Evolutionary conservation across 495 filamentous ascomycete genomes (phyloP).

Genomic region (Xylaria castorea): DNA sequence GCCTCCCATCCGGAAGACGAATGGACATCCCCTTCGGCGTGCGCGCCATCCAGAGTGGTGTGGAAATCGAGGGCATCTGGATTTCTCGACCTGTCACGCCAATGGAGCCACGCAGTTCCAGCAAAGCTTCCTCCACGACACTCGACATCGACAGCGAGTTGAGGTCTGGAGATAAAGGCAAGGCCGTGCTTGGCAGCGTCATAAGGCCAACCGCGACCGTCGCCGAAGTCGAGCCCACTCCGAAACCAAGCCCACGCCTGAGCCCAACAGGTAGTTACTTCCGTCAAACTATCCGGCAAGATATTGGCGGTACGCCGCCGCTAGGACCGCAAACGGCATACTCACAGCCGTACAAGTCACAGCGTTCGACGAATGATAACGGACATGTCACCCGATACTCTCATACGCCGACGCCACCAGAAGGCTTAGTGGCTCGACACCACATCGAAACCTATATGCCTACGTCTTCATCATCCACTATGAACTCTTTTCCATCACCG

Average conservation of each 20-base stretch:
- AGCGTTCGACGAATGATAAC: slow-evolving; percentile 23
- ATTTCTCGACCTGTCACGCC: slow-evolving; percentile 73
- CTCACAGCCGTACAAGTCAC: slow-evolving; percentile 32
- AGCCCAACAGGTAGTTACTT: slow-evolving; percentile 36
- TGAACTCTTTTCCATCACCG: slow-evolving; percentile 31
- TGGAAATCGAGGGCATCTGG: slow-evolving; percentile 90
- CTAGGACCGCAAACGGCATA: slow-evolving; percentile 34
- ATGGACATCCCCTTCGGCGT: slow-evolving; percentile 87
- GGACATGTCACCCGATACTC: slow-evolving; percentile 16
- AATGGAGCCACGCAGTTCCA: slow-evolving; percentile 36
- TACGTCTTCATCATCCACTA: slow-evolving; percentile 36
- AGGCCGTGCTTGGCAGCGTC: slow-evolving; percentile 26
- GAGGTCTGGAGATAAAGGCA: slow-evolving; percentile 35
- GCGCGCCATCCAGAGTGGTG: slow-evolving; percentile 82
- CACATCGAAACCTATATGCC: slow-evolving; percentile 41
- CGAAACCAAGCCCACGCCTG: slow-evolving; percentile 40
- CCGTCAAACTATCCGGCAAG: slow-evolving; percentile 32
- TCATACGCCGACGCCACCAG: slow-evolving; percentile 22
- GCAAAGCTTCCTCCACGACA: slow-evolving; percentile 44
- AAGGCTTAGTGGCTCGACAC: slow-evolving; percentile 19
- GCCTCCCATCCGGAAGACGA: slow-evolving; percentile 49
- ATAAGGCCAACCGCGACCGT: slow-evolving; percentile 26
- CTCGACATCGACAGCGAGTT: slow-evolving; percentile 34
- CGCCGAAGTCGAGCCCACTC: slow-evolving; percentile 32
- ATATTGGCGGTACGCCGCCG: slow-evolving; percentile 25